These are phyloP conservation scores for Cicer judaicum DNA, from an alignment of 306 rosid species.

Conservation along the genomic window DNA sequence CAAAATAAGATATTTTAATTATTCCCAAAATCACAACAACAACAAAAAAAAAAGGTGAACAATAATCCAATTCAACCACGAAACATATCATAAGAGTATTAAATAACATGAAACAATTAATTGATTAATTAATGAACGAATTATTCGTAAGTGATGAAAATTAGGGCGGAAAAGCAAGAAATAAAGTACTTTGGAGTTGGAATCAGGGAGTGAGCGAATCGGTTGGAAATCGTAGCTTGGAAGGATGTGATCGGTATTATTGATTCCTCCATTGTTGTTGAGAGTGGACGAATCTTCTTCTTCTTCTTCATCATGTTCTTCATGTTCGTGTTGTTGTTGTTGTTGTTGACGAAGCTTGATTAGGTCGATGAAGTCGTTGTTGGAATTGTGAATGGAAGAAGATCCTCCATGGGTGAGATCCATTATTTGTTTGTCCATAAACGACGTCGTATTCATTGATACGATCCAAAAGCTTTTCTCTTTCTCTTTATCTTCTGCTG, in stretches of 20 bases:
- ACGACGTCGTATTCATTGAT: constrained; percentile 80
- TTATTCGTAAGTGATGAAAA: too few relatives aligned
- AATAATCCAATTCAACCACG: not conserved
- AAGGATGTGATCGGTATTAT: constrained; percentile 57
- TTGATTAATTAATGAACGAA: not conserved
- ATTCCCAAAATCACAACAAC: not conserved
- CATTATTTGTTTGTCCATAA: constrained; percentile 92
- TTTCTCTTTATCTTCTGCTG: not conserved
- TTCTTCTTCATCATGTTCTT: not conserved
- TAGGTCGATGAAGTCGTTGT: constrained; percentile 71
- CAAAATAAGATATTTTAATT: not conserved
- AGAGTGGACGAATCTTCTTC: not conserved
- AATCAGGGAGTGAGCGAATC: constrained; percentile 64
- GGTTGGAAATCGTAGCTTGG: constrained; percentile 93
- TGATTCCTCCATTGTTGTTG: constrained; percentile 37
- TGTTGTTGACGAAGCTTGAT: constrained; percentile 46
- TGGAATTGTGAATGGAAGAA: constrained; percentile 38
- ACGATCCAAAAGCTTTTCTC: constrained; percentile 1
- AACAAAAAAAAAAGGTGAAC: not conserved
- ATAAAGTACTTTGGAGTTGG: constrained; percentile 58
- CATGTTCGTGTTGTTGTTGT: not conserved
- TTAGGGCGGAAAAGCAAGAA: not conserved
- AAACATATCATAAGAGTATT: not conserved
- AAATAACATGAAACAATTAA: not conserved
- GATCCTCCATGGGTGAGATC: constrained; percentile 69